Conservation (phyloP, 805 yeast species). For the Diddensiella santjacobensis region DNA sequence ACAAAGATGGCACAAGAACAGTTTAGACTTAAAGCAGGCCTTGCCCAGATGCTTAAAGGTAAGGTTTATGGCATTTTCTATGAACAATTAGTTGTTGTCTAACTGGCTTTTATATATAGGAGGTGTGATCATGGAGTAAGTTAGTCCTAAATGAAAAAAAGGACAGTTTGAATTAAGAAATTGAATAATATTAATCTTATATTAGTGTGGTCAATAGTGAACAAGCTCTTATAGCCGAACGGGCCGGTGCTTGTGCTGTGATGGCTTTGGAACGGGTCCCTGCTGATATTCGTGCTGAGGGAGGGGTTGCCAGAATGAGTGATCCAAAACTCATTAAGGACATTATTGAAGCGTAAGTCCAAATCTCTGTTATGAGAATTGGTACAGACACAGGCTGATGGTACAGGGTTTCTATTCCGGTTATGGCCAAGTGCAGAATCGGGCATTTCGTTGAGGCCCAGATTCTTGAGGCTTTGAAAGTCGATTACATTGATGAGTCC, state of each 20-base stretch:
- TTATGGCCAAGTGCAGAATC: constrained; percentile 83
- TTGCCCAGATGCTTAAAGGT: constrained; percentile 84
- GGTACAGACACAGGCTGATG: not conserved
- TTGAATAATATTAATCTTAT: not conserved
- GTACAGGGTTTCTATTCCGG: constrained; percentile 41
- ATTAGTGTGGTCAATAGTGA: constrained; percentile 63
- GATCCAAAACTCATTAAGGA: constrained; percentile 76
- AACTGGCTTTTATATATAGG: constrained; percentile 22
- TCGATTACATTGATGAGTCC: constrained; percentile 80
- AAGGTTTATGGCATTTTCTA: too few relatives aligned
- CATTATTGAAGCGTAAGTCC: constrained; percentile 52
- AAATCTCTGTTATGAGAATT: not conserved
- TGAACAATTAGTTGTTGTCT: too few relatives aligned
- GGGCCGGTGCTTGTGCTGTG: constrained; percentile 85
- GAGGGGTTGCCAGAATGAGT: constrained; percentile 82
- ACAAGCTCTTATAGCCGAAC: constrained; percentile 76
- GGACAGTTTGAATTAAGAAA: too few relatives aligned
- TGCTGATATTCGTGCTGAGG: constrained; percentile 77
- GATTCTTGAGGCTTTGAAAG: constrained; percentile 63
- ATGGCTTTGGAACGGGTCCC: constrained; percentile 87
- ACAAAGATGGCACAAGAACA: constrained; percentile 7
- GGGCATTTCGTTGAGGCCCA: constrained; percentile 84
- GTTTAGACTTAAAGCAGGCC: constrained; percentile 56
- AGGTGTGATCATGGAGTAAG: constrained; percentile 42
- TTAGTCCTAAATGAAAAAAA: not conserved